phyloP scores from a whole-genome alignment of 768 basidiomycete species.

The Gloeophyllum trabeum region DNA sequence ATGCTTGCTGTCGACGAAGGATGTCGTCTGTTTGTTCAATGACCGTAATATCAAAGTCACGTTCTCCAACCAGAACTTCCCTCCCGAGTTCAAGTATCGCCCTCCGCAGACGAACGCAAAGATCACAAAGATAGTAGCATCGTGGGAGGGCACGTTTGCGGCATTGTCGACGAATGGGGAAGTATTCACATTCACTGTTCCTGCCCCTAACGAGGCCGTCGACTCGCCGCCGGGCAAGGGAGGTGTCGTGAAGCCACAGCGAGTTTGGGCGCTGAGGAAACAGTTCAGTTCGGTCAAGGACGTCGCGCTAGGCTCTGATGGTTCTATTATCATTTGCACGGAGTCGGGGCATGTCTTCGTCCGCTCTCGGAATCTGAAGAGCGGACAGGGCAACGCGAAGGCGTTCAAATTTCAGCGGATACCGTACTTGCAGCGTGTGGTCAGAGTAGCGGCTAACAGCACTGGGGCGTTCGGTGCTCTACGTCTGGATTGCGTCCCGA shows the following conservation, averaged over 20 bases:
- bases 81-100: slow-evolving; percentile 67
- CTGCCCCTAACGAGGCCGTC: slow-evolving; percentile 21
- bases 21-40: slow-evolving; percentile 79
- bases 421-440: slow-evolving; percentile 75
- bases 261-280: slow-evolving; percentile 83
- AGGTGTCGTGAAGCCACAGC: slow-evolving; percentile 61
- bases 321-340: slow-evolving; percentile 85
- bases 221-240: slow-evolving; percentile 18
- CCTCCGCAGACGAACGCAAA: slow-evolving; percentile 69
- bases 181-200: slow-evolving; percentile 69
- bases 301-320: slow-evolving; percentile 80
- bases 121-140: slow-evolving; percentile 63
- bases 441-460: slow-evolving; percentile 69
- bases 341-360: slow-evolving; percentile 92
- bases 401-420: slow-evolving; percentile 72
- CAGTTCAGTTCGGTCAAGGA: slow-evolving; percentile 83
- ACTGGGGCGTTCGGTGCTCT: slow-evolving; percentile 86
- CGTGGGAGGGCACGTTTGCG: slow-evolving; percentile 71
- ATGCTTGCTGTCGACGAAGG: slow-evolving; percentile 66
- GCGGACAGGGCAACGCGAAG: slow-evolving; percentile 24
- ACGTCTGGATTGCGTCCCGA: slow-evolving; percentile 56
- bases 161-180: slow-evolving; percentile 84
- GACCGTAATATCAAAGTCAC: slow-evolving; percentile 65
- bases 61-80: slow-evolving; percentile 74
- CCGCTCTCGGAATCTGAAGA: slow-evolving; percentile 28